Percentiles rank a stretch among this genome's conserved stretches.
Conservation (phyloP, 805 yeast species). For the Candida bentonensis region DNA sequence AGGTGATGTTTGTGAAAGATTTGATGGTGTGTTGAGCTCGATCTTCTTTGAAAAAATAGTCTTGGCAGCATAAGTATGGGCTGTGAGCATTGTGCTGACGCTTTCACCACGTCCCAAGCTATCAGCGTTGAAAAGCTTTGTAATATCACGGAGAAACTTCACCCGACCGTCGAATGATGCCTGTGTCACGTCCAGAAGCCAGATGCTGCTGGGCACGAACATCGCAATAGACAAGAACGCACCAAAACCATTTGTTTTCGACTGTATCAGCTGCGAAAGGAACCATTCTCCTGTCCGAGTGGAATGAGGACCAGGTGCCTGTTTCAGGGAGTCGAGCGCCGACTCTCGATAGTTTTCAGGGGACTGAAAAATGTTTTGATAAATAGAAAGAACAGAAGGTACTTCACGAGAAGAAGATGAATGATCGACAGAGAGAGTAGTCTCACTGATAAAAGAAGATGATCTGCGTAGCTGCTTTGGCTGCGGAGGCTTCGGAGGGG, state of each 20-base stretch:
- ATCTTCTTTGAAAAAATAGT: not conserved
- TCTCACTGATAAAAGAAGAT: not conserved
- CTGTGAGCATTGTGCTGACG: not conserved
- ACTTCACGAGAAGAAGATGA: no score
- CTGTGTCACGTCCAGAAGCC: not conserved
- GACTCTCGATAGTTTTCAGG: not conserved
- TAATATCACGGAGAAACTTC: not conserved
- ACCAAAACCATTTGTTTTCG: not conserved
- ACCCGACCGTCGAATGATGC: not conserved
- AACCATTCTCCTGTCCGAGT: not conserved
- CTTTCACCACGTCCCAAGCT: not conserved
- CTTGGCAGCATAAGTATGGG: not conserved
- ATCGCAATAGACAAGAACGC: not conserved
- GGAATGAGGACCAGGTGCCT: not conserved
- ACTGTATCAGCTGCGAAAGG: not conserved
- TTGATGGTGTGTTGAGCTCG: not conserved
- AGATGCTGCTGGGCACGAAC: not conserved
- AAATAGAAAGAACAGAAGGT: not conserved
- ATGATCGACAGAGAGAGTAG: no score
- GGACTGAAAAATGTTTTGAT: not conserved
- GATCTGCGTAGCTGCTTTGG: not conserved
- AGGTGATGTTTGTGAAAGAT: not conserved
- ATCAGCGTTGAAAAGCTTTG: not conserved
- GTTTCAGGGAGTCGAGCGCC: not conserved
- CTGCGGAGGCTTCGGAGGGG: not conserved